Evolutionary conservation across 306 rosid species (phyloP), one percentile per base, ranked within the genome.

Genomic region (Hippophae tibetana): DNA sequence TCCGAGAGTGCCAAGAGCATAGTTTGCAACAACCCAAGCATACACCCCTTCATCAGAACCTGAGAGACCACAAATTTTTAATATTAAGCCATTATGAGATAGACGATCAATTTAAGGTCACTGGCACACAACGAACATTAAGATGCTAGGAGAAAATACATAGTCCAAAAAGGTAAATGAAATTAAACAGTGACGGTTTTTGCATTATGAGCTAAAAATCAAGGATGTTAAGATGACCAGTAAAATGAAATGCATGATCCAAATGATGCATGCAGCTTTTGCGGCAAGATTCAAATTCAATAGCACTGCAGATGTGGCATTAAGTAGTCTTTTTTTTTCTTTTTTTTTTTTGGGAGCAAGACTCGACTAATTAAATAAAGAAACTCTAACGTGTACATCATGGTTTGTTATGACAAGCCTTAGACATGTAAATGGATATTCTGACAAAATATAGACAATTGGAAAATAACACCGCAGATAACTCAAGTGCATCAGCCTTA

Each of bases 11-110:
- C 90, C 89, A 70, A 87, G 90, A 3, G 95, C 97, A 76, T 87
- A 81, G 79, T 90, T 87, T 71, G 94, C 97, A 71, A 82, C 81
- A 71, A 90, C 85, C 97, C 97, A 90, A 52, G 90, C 97, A 78
- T 84, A 90, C 40, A 80, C 62, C 71, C 89, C 97, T 81, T 87
- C 95, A 70, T 90, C 95, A 68, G 94, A 84, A 60, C 97, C 97
- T 90, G 64, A 54, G 10, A 67, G 54, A 76, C 62, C 66, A 70
- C 53, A 42, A 76, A 56, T 8, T 69, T 63, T 58, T 42, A 61
- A 51, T 43, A 45, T 54, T 44, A 57, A 42, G n/a, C 23, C 38
- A 51, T 56, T 10, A 48, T 10, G 52, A n/a, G 54, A 46, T 23
- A 59, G 43, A 31, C 57, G 43, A 13, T 52, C 18, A 44, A 40